A percentile compares a stretch with the other conserved stretches of the same genome.
Evolutionary conservation across 2,329 filamentous ascomycete species (phyloP).

Genomic region (Chrysoporthe deuterocubensis): DNA sequence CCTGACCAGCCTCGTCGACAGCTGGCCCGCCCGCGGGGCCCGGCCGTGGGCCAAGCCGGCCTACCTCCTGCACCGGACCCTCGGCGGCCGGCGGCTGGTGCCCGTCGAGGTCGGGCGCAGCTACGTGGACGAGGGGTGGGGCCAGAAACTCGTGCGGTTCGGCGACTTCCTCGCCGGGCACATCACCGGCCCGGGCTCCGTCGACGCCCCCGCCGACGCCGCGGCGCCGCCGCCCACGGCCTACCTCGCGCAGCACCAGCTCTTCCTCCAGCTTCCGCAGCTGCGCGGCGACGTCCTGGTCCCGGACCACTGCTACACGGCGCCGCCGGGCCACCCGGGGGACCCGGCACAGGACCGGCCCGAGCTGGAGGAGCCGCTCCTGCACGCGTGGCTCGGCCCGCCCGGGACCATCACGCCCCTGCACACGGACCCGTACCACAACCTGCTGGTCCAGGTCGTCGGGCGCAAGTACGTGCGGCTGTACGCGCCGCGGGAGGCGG

Average conservation of each 20-base stretch:
- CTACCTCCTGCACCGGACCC: constrained; percentile 76
- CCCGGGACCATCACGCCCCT: constrained; percentile 86
- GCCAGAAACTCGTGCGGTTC: constrained; percentile 80
- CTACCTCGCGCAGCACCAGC: constrained; percentile 91
- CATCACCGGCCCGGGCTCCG: constrained; percentile 45
- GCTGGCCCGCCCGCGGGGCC: constrained; percentile 78
- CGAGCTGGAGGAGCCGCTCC: constrained; percentile 58
- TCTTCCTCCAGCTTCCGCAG: constrained; percentile 80
- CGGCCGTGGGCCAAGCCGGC: constrained; percentile 72
- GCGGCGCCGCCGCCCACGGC: constrained; percentile 49
- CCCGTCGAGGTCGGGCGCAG: constrained; percentile 85
- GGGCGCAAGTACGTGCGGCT: constrained; percentile 91
- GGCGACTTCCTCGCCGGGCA: constrained; percentile 68
- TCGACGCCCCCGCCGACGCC: background rate
- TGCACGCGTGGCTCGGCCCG: constrained; percentile 95
- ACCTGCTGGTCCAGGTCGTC: constrained; percentile 86
- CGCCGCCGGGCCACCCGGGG: constrained; percentile 61
- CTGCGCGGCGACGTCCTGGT: constrained; percentile 76
- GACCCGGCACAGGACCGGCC: constrained; percentile 42
- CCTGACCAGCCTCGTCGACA: constrained; percentile 64
- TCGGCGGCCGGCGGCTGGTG: constrained; percentile 77
- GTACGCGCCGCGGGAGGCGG: constrained; percentile 70
- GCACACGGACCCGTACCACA: constrained; percentile 93
- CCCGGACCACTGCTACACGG: constrained; percentile 83
- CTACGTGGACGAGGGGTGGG: constrained; percentile 86